These are phyloP conservation scores for Tephrocybe rancida DNA, from an alignment of 768 basidiomycete genomes.

Conservation along the genomic window DNA sequence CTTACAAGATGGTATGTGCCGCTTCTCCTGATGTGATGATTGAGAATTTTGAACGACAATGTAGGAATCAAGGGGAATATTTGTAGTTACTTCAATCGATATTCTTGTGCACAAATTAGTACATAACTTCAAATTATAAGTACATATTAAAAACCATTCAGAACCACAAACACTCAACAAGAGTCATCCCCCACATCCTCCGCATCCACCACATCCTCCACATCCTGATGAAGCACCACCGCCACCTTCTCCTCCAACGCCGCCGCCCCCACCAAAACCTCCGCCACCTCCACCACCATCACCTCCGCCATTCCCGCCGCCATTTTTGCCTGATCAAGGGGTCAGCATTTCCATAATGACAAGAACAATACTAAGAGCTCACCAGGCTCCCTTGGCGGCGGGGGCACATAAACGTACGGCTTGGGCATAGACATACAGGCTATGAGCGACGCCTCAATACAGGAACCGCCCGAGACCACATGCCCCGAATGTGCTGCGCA, in stretches of 20 bases:
- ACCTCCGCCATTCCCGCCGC: background rate
- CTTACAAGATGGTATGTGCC: too few relatives aligned
- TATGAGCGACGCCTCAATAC: background rate
- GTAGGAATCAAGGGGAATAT: too few relatives aligned
- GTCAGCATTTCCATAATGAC: background rate
- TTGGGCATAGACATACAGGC: background rate
- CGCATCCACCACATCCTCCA: background rate
- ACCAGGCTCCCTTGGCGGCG: background rate
- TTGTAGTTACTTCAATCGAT: too few relatives aligned
- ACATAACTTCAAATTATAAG: too few relatives aligned
- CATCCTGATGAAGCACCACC: too few relatives aligned
- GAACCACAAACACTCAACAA: too few relatives aligned
- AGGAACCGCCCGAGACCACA: background rate
- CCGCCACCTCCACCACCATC: background rate
- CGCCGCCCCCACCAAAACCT: background rate
- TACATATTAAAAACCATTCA: too few relatives aligned
- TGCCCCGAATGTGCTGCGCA: background rate
- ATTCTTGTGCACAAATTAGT: too few relatives aligned
- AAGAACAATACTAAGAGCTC: background rate
- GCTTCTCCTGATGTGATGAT: too few relatives aligned
- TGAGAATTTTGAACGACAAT: too few relatives aligned
- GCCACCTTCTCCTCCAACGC: background rate
- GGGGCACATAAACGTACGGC: background rate
- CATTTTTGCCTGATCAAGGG: background rate
- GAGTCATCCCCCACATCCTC: background rate